Base-by-base conservation (phyloP, 2,329 filamentous ascomycete species). In the Daldinia sp. region DNA sequence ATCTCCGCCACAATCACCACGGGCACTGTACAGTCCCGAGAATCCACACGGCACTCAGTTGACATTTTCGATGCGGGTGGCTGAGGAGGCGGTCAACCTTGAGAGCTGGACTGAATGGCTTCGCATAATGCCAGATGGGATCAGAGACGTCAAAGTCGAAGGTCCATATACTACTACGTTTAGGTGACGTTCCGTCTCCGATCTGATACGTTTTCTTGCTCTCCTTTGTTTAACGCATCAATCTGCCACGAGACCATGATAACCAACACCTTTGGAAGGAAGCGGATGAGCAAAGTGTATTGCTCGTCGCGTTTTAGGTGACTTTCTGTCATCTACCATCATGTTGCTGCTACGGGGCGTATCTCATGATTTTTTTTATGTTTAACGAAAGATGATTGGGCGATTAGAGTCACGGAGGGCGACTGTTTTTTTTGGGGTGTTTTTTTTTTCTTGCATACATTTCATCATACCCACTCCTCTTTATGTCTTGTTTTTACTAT, bases 61-160 rank as follows among this genome's bases (percentile, higher is more conserved):
- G 32, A 81, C 80, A 52, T 70, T 87, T 6, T 82, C 80, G 8
- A 79, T 87, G 56, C 78, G 80, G 23, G 73, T 87, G 39, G 78
- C 78, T 2, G 83, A 85, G 37, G 83, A 84, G 21, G 78, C 78
- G 27, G 74, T 85, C 61, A 81, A 84, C 62, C 71, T 82, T 54
- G 83, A 87, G 51, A 81, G 75, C 56, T 86, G 85, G 84, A 77
- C 81, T 55, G 84, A 87, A 69, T 87, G 85, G 84, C 73, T 87
- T 64, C 81, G 85, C 19, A 76, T 83, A 70, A 84, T 87, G 80
- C 85, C 85, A 1, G 83, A 85, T 58, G 81, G 83, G 6, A 80
- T 87, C 66, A 81, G 77, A 67, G 84, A 86, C 60, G 77, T 86
- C 57, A 83, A 82, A 72, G 80, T 86, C 41, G 84, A 87, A 21